phyloP scores from a whole-genome alignment of 1,284 basidiomycete species.

The Phylloboletellus chloephorus region DNA sequence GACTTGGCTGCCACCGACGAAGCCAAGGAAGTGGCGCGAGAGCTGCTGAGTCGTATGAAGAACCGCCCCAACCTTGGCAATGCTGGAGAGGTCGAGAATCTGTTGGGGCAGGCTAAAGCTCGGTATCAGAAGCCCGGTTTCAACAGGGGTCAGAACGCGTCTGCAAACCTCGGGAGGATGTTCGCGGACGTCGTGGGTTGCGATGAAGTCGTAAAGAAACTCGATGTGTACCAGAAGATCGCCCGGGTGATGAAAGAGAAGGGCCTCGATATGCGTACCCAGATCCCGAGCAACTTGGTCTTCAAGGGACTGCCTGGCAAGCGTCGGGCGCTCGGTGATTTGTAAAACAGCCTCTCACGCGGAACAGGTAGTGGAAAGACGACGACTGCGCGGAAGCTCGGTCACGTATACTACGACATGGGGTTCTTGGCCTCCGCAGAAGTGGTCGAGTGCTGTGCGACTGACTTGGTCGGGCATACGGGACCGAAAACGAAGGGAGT shows the following conservation, averaged over 20 bases:
- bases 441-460: slow-evolving; percentile 58
- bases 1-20: slow-evolving; percentile 48
- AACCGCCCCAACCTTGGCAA: slow-evolving; percentile 61
- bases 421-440: slow-evolving; percentile 50
- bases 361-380: slow-evolving; percentile 42
- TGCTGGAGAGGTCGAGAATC: slow-evolving; percentile 60
- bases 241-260: slow-evolving; percentile 38
- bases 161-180: slow-evolving; percentile 45
- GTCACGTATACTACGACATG: slow-evolving; percentile 57
- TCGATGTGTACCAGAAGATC: slow-evolving; percentile 47
- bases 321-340: no score
- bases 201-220: slow-evolving; percentile 44
- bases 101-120: slow-evolving; percentile 48
- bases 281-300: slow-evolving; percentile 58
- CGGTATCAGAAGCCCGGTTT: slow-evolving; percentile 46
- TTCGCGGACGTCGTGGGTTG: slow-evolving; percentile 60
- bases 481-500: slow-evolving; percentile 56
- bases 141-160: slow-evolving; percentile 43
- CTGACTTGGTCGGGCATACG: slow-evolving; percentile 59
- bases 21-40: slow-evolving; percentile 50
- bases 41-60: slow-evolving; percentile 44
- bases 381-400: slow-evolving; percentile 39
- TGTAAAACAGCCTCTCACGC: no score
- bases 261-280: slow-evolving; percentile 39
- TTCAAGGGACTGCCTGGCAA: slow-evolving; percentile 68